Evolutionary conservation across 768 basidiomycete genomes (phyloP), one percentile per base, ranked within the genome.

Genomic region (Dendrothele bispora): DNA sequence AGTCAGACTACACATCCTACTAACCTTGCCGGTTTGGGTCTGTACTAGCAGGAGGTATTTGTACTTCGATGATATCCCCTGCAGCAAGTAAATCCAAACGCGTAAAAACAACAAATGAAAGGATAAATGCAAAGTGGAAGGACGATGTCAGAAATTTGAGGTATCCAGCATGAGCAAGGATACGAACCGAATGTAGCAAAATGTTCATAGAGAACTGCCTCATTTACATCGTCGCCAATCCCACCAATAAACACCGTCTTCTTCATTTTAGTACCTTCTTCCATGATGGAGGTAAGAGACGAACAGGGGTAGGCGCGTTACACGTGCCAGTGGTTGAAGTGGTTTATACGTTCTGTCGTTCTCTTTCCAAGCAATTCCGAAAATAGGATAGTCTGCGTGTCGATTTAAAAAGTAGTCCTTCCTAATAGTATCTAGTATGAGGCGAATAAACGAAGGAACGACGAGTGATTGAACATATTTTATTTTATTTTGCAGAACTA

Each of bases 31-130:
- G 45, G 53, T 77, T 74, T 47, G 82, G 80, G 60, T 88, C 86
- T n/a, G 82, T 79, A 5, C 81, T 75, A 12, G 92, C 88, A 14
- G 83, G 74, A 26, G 95, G 95, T 35, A 98, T 70, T 57, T 92
- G 89, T 18, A 98, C 85, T 61, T 97, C 93, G 48, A 97, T 82
- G 48, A 98, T 82, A 62, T 97, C 95, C 35, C 93, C 93, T 95
- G 66, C 45, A 51, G 35, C 52, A 29, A 25, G 36, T 39, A 28
- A 41, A 39, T 38, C 48, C 50, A 34, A 51, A 37, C n/a, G 39
- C 20, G 22, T 44, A 55, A 18, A 14, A 42, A 20, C 20, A 14
- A 39, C 17, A 34, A 39, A 30, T 28, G 45, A 38, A 12, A 27
- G 43, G 26, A 24, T 42, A 18, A 44, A 42, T 43, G 37, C 32